phyloP scores from a whole-genome alignment of 2,329 filamentous ascomycete genomes.

The Aureobasidium sp. region DNA sequence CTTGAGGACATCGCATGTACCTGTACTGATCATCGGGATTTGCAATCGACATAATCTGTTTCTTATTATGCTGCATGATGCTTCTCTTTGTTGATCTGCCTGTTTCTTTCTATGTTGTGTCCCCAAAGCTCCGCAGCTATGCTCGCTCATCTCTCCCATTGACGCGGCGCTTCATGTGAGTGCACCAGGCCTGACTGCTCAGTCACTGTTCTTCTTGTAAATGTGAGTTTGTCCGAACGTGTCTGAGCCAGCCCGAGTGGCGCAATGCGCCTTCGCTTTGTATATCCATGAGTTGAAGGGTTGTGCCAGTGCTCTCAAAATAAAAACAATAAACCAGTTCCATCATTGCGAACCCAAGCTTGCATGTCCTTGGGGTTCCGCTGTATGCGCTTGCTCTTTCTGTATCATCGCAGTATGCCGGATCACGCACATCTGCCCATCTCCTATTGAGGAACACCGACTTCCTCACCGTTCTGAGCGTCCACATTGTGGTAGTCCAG shows the following conservation, averaged over 20 bases:
- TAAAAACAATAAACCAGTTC: conserved; percentile 12
- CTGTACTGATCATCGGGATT: not conserved
- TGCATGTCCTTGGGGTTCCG: conserved; percentile 8
- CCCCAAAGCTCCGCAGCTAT: conserved; percentile 6
- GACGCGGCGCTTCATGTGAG: not conserved
- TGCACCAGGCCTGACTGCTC: not conserved
- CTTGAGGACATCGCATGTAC: not conserved
- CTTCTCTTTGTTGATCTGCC: conserved; percentile 2
- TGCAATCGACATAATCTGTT: not conserved
- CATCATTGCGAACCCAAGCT: conserved; percentile 11
- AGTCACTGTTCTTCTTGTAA: not conserved
- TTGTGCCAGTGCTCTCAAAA: conserved; percentile 3
- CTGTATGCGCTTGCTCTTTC: conserved; percentile 10
- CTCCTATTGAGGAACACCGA: not conserved
- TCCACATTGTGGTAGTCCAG: conserved; percentile 97
- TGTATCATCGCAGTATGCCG: not conserved
- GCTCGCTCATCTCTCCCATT: not conserved
- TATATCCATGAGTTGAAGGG: not conserved
- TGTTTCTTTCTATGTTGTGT: conserved; percentile 8
- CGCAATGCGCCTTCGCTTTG: not conserved
- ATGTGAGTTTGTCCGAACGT: not conserved
- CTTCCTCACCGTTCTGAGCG: conserved; percentile 24
- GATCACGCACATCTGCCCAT: not conserved
- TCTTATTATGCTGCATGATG: not conserved
- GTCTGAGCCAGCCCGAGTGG: not conserved